Conservation (phyloP, 1,139 yeast genomes). For the Geotrichum restrictum region DNA sequence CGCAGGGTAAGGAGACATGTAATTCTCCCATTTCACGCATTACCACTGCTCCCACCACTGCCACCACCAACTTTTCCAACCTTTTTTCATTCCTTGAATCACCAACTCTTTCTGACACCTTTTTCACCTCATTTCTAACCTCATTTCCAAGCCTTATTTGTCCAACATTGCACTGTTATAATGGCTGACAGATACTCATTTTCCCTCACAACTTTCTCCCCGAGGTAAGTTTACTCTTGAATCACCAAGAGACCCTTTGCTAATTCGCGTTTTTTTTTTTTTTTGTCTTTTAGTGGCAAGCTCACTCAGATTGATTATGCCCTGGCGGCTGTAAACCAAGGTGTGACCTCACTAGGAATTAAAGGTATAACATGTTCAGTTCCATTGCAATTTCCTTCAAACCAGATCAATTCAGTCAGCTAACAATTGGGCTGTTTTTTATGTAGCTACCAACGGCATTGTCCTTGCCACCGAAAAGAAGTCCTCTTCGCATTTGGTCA, state of each 20-base stretch:
- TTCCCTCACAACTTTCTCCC: constrained; percentile 93
- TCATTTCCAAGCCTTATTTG: background rate
- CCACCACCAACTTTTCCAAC: background rate
- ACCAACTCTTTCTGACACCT: too few relatives aligned
- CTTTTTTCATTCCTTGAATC: background rate
- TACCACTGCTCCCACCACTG: too few relatives aligned
- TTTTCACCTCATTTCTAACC: background rate
- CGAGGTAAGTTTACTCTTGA: constrained; percentile 57
- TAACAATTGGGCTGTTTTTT: constrained; percentile 7
- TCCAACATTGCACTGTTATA: constrained; percentile 20
- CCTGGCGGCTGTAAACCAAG: constrained; percentile 93
- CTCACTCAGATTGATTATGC: constrained; percentile 98
- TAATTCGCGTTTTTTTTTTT: too few relatives aligned
- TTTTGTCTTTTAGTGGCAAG: constrained; percentile 74
- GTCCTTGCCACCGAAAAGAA: constrained; percentile 96
- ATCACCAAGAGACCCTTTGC: background rate
- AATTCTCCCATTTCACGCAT: constrained; percentile 1
- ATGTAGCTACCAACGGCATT: constrained; percentile 79
- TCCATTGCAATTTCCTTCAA: background rate
- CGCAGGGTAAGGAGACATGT: background rate
- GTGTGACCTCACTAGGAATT: constrained; percentile 94
- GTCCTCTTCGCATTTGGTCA: constrained; percentile 71
- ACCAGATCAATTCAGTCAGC: background rate
- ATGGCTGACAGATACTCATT: constrained; percentile 99
- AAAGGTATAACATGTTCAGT: constrained; percentile 45